Conservation (phyloP, 2,329 filamentous ascomycete species). For the Ceratocystis alfenasii region DNA sequence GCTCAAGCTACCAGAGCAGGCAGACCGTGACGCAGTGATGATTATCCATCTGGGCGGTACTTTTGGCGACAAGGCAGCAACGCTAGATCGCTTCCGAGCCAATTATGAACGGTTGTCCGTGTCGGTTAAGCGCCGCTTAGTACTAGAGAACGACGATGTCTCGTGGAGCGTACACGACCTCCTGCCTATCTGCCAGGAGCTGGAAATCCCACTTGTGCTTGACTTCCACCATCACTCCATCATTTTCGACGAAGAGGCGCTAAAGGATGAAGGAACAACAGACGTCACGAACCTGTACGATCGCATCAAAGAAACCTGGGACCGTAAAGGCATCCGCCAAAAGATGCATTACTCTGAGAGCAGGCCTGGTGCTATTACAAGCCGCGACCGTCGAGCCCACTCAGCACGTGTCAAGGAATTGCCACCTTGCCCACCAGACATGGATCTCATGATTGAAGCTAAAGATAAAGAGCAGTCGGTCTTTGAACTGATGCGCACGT, state of each 20-base stretch:
- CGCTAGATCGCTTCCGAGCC: slow-evolving; percentile 62
- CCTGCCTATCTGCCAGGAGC: slow-evolving; percentile 76
- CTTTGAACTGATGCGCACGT: slow-evolving; percentile 83
- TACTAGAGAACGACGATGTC: slow-evolving; percentile 91
- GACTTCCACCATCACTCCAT: slow-evolving; percentile 97
- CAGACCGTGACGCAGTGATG: slow-evolving; percentile 80
- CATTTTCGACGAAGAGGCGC: slow-evolving; percentile 62
- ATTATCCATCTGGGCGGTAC: slow-evolving; percentile 86
- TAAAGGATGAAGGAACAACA: slow-evolving; percentile 74
- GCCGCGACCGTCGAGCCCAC: slow-evolving; percentile 69
- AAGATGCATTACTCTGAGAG: slow-evolving; percentile 97
- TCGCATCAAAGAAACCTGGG: slow-evolving; percentile 75
- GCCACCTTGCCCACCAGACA: slow-evolving; percentile 67
- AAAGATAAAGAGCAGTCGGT: slow-evolving; percentile 97
- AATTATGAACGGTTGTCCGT: slow-evolving; percentile 58
- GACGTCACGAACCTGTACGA: slow-evolving; percentile 66
- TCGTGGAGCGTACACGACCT: slow-evolving; percentile 87
- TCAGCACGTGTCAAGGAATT: slow-evolving; percentile 65
- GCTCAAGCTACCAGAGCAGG: slow-evolving; percentile 63
- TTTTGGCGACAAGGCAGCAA: slow-evolving; percentile 75
- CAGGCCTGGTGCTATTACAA: slow-evolving; percentile 38
- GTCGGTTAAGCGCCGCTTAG: slow-evolving; percentile 65
- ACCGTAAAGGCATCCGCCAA: slow-evolving; percentile 68
- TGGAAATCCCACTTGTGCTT: slow-evolving; percentile 85
- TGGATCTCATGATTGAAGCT: slow-evolving; percentile 98